Conservation (phyloP, 768 basidiomycete species). For the Favolaschia claudopus region DNA sequence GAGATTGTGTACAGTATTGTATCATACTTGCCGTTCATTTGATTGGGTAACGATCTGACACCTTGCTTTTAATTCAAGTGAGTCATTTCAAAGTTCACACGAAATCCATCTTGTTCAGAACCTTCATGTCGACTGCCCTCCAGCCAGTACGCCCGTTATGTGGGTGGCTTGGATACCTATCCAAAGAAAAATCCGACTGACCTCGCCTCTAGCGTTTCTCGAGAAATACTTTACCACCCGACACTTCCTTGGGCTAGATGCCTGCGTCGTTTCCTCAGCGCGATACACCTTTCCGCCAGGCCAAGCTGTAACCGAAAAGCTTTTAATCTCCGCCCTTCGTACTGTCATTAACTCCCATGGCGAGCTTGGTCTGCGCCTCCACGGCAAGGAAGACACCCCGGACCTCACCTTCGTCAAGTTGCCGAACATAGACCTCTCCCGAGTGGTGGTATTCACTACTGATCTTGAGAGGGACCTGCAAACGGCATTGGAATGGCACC, state of each 20-base stretch:
- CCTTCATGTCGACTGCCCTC: no score
- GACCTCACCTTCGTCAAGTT: background rate
- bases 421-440: slow-evolving; percentile 3
- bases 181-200: no score
- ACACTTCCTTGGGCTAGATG: slow-evolving; percentile 25
- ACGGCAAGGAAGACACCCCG: background rate
- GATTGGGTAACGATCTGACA: no score
- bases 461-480: slow-evolving; percentile 31
- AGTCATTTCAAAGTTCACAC: no score
- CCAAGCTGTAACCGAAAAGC: slow-evolving; percentile 14
- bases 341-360: slow-evolving; percentile 22
- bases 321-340: slow-evolving; percentile 30
- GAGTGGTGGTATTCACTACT: slow-evolving; percentile 40
- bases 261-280: slow-evolving; percentile 31
- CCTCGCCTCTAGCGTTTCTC: no score
- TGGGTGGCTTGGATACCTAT: no score
- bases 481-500: slow-evolving; percentile 30
- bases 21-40: no score
- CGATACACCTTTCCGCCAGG: slow-evolving; percentile 12
- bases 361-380: slow-evolving; percentile 26
- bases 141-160: no score
- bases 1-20: no score
- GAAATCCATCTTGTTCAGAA: no score
- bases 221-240: slow-evolving; percentile 30
- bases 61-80: no score